Percentiles rank a stretch among this genome's conserved stretches.
Evolutionary conservation across 164 flowering plant species (phyloP).

Genomic region (grape (Vitis vinifera)): ASM3070453v1 NC_081812.1:18136001-18136500

Average conservation of each 20-base stretch:
- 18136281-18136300: constrained; percentile 68
- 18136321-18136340: constrained; percentile 70
- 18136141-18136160: constrained; percentile 70
- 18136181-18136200: constrained; percentile 39
- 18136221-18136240: background rate
- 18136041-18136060: constrained; percentile 46
- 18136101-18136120: constrained; percentile 82
- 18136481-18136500: no score
- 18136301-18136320: constrained; percentile 79
- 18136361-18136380: constrained; percentile 83
- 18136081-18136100: constrained; percentile 79
- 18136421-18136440: constrained; percentile 48
- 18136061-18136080: constrained; percentile 90
- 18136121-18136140: constrained; percentile 58
- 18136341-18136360: constrained; percentile 72
- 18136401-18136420: constrained; percentile 76
- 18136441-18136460: no score
- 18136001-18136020: no score
- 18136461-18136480: no score
- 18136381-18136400: constrained; percentile 85
- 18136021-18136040: no score
- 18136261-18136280: constrained; percentile 59
- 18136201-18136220: constrained; percentile 1
- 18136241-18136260: constrained; percentile 2
- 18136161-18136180: constrained; percentile 90